A percentile compares a stretch with the other conserved stretches of the same genome.
phyloP scores from a whole-genome alignment of 2,329 filamentous ascomycete genomes.

The Verticillium klebahnii region DNA sequence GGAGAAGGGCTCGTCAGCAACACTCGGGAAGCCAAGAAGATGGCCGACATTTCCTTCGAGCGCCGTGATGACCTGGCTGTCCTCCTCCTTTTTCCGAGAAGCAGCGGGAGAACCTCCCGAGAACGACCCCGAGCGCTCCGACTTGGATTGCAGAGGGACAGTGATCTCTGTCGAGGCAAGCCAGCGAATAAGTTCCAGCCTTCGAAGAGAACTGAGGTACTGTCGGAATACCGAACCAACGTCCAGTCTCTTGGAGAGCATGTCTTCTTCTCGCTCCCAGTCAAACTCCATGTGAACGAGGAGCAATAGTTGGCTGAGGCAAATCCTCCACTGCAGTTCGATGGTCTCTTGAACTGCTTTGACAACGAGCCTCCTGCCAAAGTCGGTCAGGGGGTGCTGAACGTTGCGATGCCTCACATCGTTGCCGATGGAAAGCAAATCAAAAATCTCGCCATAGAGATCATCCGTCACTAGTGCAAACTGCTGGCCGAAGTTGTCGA shows the following conservation, averaged over 20 bases:
- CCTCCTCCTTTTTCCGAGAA: constrained; percentile 38
- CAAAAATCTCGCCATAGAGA: constrained; percentile 49
- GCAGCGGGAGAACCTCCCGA: constrained; percentile 23
- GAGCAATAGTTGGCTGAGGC: constrained; percentile 78
- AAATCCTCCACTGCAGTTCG: constrained; percentile 64
- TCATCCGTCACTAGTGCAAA: constrained; percentile 54
- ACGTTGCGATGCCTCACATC: constrained; percentile 42
- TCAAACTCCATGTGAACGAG: constrained; percentile 84
- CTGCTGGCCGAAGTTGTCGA: constrained; percentile 61
- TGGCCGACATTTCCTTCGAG: constrained; percentile 58
- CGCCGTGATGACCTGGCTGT: constrained; percentile 48
- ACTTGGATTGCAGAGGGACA: constrained; percentile 39
- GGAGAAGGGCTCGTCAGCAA: constrained; percentile 45
- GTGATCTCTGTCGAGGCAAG: constrained; percentile 56
- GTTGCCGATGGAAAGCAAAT: constrained; percentile 34
- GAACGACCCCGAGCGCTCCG: constrained; percentile 29
- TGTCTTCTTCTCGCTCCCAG: constrained; percentile 67
- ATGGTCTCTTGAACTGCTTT: constrained; percentile 76
- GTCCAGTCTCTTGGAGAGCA: constrained; percentile 53
- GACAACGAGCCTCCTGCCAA: constrained; percentile 71
- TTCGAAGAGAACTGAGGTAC: constrained; percentile 65
- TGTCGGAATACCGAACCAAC: constrained; percentile 67
- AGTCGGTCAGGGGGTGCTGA: constrained; percentile 59
- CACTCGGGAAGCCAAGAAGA: constrained; percentile 57
- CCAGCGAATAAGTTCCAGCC: constrained; percentile 71